phyloP scores from a whole-genome alignment of 306 rosid species.

The Prinsepia uniflora region DNA sequence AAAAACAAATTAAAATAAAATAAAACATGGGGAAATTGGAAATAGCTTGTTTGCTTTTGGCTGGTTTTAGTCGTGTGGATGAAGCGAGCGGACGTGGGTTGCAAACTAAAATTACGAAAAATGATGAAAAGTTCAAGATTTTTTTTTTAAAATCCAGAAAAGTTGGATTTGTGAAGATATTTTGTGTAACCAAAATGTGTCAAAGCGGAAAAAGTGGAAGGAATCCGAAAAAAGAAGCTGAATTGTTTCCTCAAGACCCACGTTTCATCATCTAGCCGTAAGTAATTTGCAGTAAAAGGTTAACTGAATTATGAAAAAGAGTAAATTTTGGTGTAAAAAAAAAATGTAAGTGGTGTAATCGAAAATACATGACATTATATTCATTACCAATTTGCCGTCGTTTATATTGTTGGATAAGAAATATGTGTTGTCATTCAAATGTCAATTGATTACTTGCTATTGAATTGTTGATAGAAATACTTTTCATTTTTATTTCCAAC shows the following conservation, averaged over 20 bases:
- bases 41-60: conserved; percentile 5
- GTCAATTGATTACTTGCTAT: too few relatives aligned
- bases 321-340: too few relatives aligned
- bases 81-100: conserved; percentile 4
- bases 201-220: background rate
- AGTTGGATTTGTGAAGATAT: conserved; percentile 3
- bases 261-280: background rate
- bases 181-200: conserved; percentile 2
- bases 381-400: too few relatives aligned
- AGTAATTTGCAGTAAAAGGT: background rate
- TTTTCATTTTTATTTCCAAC: too few relatives aligned
- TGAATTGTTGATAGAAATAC: too few relatives aligned
- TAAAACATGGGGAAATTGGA: too few relatives aligned
- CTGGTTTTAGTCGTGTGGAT: conserved; percentile 6
- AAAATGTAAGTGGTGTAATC: too few relatives aligned
- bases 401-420: too few relatives aligned
- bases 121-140: background rate
- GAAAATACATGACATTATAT: too few relatives aligned
- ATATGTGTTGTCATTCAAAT: too few relatives aligned
- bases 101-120: background rate
- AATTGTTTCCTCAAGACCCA: conserved; percentile 3
- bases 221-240: conserved; percentile 12
- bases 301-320: too few relatives aligned
- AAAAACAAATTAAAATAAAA: background rate
- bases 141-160: background rate